Evolutionary conservation across 1,284 basidiomycete genomes (phyloP).

Genomic region (Ustilago esculenta): DNA sequence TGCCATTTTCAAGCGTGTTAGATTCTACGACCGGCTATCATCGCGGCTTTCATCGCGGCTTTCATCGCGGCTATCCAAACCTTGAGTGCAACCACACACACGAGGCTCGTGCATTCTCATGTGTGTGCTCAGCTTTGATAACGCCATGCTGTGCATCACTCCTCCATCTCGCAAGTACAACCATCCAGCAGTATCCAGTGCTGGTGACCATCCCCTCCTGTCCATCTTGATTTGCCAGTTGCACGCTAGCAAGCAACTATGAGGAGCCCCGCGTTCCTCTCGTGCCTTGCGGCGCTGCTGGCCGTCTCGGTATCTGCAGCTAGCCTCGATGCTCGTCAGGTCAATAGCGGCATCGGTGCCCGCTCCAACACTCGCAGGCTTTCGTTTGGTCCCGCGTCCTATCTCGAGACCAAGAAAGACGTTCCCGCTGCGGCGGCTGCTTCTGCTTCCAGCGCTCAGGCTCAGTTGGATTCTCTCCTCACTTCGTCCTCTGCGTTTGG

Average conservation of each 20-base stretch:
- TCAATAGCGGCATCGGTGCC: constrained; percentile 33
- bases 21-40: too few relatives aligned
- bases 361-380: constrained; percentile 25
- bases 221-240: too few relatives aligned
- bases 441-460: constrained; percentile 11
- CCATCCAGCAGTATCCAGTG: neutral
- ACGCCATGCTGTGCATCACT: too few relatives aligned
- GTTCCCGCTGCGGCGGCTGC: neutral
- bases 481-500: constrained; percentile 18
- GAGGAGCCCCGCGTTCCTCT: constrained; percentile 35
- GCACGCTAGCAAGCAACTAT: constrained; percentile 3
- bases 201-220: too few relatives aligned
- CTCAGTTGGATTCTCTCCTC: constrained; percentile 21
- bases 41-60: too few relatives aligned
- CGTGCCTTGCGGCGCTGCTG: constrained; percentile 38
- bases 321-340: constrained; percentile 23
- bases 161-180: neutral
- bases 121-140: constrained; percentile 1
- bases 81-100: too few relatives aligned
- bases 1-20: too few relatives aligned
- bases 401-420: constrained; percentile 16
- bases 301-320: constrained; percentile 22
- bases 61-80: too few relatives aligned
- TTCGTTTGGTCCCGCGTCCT: constrained; percentile 7
- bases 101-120: constrained; percentile 9